Evolutionary conservation across 345 rosid species (phyloP), one percentile per base, ranked within the genome.

Genomic region (Cardiospermum halicacabum): DNA sequence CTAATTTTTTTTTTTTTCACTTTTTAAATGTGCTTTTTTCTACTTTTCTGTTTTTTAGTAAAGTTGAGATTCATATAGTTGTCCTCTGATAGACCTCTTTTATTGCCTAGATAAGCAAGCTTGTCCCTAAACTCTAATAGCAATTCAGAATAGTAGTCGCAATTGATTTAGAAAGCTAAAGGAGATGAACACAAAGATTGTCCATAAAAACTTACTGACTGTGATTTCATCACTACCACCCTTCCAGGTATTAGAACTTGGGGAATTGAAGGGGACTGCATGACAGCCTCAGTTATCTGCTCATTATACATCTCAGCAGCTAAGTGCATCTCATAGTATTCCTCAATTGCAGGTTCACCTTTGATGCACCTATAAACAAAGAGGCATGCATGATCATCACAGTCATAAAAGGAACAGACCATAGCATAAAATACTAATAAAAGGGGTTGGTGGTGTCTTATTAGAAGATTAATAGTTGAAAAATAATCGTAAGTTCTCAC

Each of bases 301-400:
- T 64, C 60, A 58, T 69, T 59, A 60, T 60, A 78, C 16, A 74
- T 64, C 67, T 84, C 81, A 26, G 91, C 88, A 79, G 88, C 92
- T 22, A 69, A 16, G 68, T 68, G 76, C 86, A 91, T 60, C 68
- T 86, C 89, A 72, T 80, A 91, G 74, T 93, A 93, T 57, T 87
- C 97, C 78, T 93, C 97, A 62, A 93, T 91, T 65, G 87, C 82
- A 0, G 99, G 91, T 80, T 87, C 95, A 58, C 99, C 92, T 81
- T 88, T 86, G 63, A 91, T 88, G 69, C 98, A 93, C 39, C 99
- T 93, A 73, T 39, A 79, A 0, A 58, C 63, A 78, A 68, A 79
- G 21, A 58, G 15, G 15, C 53, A 65, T 61, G 69, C 45, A 47
- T 59, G 65, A 53, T 53, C 56, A 70, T 18, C 31, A n/a, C 42